Evolutionary conservation across 31 red algal species (phyloP), one percentile per base, ranked within the genome.

Genomic region (Asparagopsis taxiformis): DNA sequence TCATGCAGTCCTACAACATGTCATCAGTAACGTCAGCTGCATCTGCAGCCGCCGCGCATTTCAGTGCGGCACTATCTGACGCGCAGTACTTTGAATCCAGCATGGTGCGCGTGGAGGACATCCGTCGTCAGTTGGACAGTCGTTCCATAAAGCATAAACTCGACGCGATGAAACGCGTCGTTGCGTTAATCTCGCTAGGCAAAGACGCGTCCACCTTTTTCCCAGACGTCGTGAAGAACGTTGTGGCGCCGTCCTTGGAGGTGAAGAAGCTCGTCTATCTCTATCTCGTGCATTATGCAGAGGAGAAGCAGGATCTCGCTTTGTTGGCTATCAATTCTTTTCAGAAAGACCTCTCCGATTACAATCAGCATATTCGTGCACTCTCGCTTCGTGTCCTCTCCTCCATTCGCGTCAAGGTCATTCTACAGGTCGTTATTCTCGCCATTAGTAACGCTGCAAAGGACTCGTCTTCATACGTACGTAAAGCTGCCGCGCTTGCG

Each of bases 11-110:
- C n/a, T n/a, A n/a, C n/a, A n/a, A n/a, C 29, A 80, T 79, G 85
- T 65, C 85, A 15, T 71, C 70, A 33, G 77, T 81, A 54, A 71
- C 76, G 23, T 91, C 87, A 7, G 87, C 77, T 33, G 87, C 87
- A 13, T 65, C 77, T 22, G 80, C 89, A 26, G 89, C 87, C n/a
- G 87, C 77, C 49, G 87, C 87, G 25, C 90, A 86, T 62, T 51
- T 98, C n/a, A 82, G 87, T 21, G 87, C 77, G 25, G 79, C 85
- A 2, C 72, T 93, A 23, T 88, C 86, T 36, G 95, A 98, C 61
- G 95, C 95, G 13, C 86, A 93, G 49, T 98, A 98, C 74, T 98
- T 98, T 68, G 95, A 98, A 44, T 87, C 80, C 1, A 70, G 74
- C 59, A 98, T 94, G 86, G 79, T 91, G 36, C 80, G 81, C 31